These are phyloP conservation scores for Aphanomyces astaci DNA, from an alignment of 352 stramenopile genomes.

Conservation along the genomic window DNA sequence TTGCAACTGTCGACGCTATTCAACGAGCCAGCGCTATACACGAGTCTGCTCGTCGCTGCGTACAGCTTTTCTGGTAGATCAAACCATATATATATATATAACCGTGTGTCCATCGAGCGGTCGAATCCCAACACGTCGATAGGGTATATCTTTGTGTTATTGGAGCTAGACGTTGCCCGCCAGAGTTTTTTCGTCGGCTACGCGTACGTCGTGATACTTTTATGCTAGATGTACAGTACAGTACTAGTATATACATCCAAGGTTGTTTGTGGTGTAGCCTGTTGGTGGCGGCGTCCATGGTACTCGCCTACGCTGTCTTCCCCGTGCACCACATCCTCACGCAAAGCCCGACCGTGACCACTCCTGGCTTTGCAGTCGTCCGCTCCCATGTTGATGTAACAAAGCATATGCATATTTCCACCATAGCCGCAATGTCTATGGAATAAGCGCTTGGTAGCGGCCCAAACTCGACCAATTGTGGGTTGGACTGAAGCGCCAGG, in stretches of 20 bases:
- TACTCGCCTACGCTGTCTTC: background rate
- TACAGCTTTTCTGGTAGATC: constrained; percentile 5
- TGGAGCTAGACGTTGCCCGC: constrained; percentile 1
- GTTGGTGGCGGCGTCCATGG: background rate
- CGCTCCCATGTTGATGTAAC: constrained; percentile 1
- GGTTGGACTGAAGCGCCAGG: background rate
- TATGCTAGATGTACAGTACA: too few species aligned
- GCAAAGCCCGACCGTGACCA: background rate
- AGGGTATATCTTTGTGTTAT: constrained; percentile 17
- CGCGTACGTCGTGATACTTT: too few species aligned
- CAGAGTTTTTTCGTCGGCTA: constrained; percentile 5
- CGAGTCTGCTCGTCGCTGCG: constrained; percentile 10
- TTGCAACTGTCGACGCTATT: constrained; percentile 20
- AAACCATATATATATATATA: background rate
- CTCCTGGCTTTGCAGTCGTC: background rate
- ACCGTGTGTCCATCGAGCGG: too few species aligned
- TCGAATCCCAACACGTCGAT: background rate
- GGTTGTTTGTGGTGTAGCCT: background rate
- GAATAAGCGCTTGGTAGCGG: too few species aligned
- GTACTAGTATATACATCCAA: background rate
- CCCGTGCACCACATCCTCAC: constrained; percentile 7
- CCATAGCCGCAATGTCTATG: too few species aligned
- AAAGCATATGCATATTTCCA: too few species aligned
- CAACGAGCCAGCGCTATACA: constrained; percentile 4
- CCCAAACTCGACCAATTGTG: constrained; percentile 24